phyloP scores from a whole-genome alignment of 225 moss, liverwort and hornwort genomes.

The Marchantia polymorpha region DNA sequence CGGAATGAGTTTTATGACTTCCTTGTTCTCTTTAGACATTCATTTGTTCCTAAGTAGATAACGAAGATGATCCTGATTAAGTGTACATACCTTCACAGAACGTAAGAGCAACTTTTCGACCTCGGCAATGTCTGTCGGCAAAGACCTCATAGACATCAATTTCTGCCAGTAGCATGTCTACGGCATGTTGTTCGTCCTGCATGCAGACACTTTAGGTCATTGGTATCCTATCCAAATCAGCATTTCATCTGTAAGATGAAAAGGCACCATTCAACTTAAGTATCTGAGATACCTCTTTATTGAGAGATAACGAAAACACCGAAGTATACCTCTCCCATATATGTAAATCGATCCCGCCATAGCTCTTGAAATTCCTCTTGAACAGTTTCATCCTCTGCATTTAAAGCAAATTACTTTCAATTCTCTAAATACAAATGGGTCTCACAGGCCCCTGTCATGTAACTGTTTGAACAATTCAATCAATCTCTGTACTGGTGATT shows the following conservation, averaged over 20 bases:
- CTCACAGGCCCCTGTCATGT: too few species aligned
- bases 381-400: conserved; percentile 52
- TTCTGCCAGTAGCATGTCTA: conserved; percentile 92
- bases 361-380: conserved; percentile 83
- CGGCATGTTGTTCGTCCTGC: conserved; percentile 65
- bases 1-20: too few species aligned
- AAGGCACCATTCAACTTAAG: neutral
- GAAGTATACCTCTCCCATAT: conserved; percentile 49
- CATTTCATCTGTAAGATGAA: neutral
- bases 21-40: neutral
- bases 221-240: neutral
- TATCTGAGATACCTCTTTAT: neutral
- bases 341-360: conserved; percentile 68
- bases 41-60: neutral
- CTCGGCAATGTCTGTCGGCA: conserved; percentile 80
- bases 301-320: neutral
- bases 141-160: conserved; percentile 93
- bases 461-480: too few species aligned
- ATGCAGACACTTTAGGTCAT: neutral
- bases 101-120: conserved; percentile 59
- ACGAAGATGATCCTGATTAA: neutral
- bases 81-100: conserved; percentile 65
- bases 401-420: neutral
- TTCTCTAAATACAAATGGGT: neutral
- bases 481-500: too few species aligned